phyloP scores from a whole-genome alignment of 108 stramenopile genomes.

The Cyclotella sp. region DNA sequence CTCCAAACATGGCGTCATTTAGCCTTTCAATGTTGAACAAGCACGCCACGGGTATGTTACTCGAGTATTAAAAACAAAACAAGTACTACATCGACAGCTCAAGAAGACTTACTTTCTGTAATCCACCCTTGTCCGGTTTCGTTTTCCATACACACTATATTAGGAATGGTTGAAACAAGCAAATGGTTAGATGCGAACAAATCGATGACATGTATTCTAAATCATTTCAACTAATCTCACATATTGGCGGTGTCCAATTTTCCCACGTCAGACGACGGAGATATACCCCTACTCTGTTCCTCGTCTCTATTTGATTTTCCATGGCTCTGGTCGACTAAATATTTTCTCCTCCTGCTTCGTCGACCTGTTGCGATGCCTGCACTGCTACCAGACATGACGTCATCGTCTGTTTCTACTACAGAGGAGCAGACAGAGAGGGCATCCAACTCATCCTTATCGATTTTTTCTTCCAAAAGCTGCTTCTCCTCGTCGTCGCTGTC shows the following conservation, averaged over 20 bases:
- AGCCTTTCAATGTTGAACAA: constrained; percentile 36
- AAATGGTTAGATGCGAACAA: not conserved
- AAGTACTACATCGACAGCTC: not conserved
- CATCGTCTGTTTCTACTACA: constrained; percentile 9
- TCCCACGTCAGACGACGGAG: constrained; percentile 45
- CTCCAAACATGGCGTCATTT: constrained; percentile 84
- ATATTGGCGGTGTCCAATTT: constrained; percentile 79
- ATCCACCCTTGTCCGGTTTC: constrained; percentile 74
- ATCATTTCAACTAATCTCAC: not conserved
- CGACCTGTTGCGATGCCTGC: not conserved
- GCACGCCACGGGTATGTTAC: not conserved
- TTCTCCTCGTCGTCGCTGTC: constrained; percentile 41
- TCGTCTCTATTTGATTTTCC: constrained; percentile 1
- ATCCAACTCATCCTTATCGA: constrained; percentile 74
- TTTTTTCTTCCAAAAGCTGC: constrained; percentile 55
- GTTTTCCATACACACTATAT: constrained; percentile 66
- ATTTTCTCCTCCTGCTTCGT: not conserved
- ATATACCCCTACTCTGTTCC: not conserved
- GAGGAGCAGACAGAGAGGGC: constrained; percentile 62
- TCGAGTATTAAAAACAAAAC: not conserved
- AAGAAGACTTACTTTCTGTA: constrained; percentile 60
- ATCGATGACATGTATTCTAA: not conserved
- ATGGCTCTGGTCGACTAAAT: not conserved
- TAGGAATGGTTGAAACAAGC: not conserved
- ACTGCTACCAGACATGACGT: not conserved